A percentile compares a stretch with the other conserved stretches of the same genome.
Conservation (phyloP, 192 early-diverging fungal species). For the Backusella tuberculispora region DNA sequence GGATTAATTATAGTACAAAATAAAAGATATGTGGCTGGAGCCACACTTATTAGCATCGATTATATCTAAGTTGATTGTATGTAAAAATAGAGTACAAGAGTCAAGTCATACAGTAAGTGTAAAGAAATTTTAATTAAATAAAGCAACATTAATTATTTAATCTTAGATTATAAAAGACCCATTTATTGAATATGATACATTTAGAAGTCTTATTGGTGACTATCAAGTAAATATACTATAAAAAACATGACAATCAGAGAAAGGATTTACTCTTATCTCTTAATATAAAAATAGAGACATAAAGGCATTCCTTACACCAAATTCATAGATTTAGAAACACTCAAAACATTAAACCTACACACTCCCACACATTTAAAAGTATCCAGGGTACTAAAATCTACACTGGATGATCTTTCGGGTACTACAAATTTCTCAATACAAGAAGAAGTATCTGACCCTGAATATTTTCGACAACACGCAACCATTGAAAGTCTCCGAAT, state of each 20-base stretch:
- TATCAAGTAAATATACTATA: slow-evolving; percentile 43
- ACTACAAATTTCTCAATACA: slow-evolving; percentile 23
- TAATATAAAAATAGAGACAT: slow-evolving; percentile 27
- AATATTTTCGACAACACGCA: slow-evolving; percentile 49
- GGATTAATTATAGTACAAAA: slow-evolving; percentile 7
- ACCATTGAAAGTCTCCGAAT: slow-evolving; percentile 45
- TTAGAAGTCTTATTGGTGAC: slow-evolving; percentile 42
- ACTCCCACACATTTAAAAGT: slow-evolving; percentile 46
- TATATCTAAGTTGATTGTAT: slow-evolving; percentile 49
- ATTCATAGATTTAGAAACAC: slow-evolving; percentile 42
- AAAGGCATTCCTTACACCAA: slow-evolving; percentile 33
- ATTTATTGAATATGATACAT: slow-evolving; percentile 46
- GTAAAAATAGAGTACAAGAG: slow-evolving; percentile 48
- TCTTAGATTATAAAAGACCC: slow-evolving; percentile 53
- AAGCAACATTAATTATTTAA: background rate
- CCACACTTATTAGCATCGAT: slow-evolving; percentile 51
- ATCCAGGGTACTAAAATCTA: slow-evolving; percentile 52
- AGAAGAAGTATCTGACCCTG: slow-evolving; percentile 48
- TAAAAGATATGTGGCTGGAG: slow-evolving; percentile 47
- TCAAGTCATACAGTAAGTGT: slow-evolving; percentile 47
- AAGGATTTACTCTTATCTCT: background rate
- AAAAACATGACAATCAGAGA: background rate
- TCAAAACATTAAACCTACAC: slow-evolving; percentile 41
- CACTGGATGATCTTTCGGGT: slow-evolving; percentile 57
- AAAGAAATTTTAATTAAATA: background rate